phyloP scores from a whole-genome alignment of 352 stramenopile genomes.

The Pythium folliculosum region DNA sequence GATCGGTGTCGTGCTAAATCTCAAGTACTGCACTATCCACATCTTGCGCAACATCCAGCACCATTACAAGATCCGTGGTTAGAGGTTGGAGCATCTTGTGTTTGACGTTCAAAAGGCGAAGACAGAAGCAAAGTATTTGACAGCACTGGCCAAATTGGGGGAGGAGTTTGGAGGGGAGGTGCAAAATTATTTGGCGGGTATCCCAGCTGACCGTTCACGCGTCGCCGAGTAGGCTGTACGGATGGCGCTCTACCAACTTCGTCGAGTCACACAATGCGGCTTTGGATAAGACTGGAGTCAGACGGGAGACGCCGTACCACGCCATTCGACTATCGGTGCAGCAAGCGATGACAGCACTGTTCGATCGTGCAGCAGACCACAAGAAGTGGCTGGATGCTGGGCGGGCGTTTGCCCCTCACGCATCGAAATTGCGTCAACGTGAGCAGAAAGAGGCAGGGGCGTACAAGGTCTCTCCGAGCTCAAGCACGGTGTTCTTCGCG shows the following conservation, averaged over 20 bases:
- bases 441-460: not conserved
- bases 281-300: not conserved
- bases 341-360: conserved; percentile 4
- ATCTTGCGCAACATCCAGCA: conserved; percentile 11
- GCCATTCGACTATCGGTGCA: not conserved
- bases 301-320: not conserved
- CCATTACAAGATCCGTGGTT: not conserved
- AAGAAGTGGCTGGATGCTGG: not conserved
- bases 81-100: conserved; percentile 4
- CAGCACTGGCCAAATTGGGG: too few relatives aligned
- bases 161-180: too few relatives aligned
- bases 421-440: not conserved
- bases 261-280: conserved; percentile 5
- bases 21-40: conserved; percentile 2
- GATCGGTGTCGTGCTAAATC: not conserved
- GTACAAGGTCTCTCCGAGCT: not conserved
- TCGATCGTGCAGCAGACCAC: not conserved
- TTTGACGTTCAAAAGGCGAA: not conserved
- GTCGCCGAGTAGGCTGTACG: not conserved
- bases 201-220: not conserved
- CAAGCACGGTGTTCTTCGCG: conserved; percentile 1
- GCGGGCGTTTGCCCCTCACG: not conserved
- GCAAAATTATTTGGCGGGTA: too few relatives aligned
- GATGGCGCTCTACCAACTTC: conserved; percentile 3
- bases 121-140: not conserved